These are phyloP conservation scores for Talaromyces stipitatus DNA, from an alignment of 495 filamentous ascomycete species.

Conservation along the genomic window DNA sequence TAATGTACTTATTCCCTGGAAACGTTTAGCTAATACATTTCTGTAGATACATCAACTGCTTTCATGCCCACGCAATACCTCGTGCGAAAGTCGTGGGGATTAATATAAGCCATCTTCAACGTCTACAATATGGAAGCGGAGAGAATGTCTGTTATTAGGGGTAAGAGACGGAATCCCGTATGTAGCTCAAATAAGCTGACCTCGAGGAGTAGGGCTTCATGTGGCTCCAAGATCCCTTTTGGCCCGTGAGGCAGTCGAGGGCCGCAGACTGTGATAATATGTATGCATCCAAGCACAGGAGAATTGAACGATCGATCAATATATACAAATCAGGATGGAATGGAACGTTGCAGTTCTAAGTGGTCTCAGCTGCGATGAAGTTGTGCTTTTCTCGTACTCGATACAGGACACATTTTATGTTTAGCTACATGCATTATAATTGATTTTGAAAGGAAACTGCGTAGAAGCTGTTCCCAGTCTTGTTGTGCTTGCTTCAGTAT, in stretches of 20 bases:
- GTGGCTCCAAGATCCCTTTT: background rate
- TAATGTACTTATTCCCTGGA: slow-evolving; percentile 9
- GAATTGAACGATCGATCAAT: background rate
- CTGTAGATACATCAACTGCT: slow-evolving; percentile 1
- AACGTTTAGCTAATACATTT: slow-evolving; percentile 10
- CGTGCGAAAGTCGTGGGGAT: background rate
- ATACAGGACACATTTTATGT: background rate
- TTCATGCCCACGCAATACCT: background rate
- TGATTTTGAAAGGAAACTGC: background rate
- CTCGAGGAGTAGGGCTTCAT: background rate
- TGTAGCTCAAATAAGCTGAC: background rate
- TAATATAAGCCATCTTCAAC: background rate
- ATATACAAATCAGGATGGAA: background rate
- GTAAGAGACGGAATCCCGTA: background rate
- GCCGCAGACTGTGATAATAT: background rate
- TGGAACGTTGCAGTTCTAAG: background rate
- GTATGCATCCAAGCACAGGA: background rate
- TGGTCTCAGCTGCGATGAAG: background rate
- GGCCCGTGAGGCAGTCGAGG: background rate
- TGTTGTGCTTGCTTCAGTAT: background rate
- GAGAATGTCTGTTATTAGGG: background rate
- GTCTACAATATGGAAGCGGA: background rate
- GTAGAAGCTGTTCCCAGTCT: background rate
- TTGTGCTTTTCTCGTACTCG: background rate
- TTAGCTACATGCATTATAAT: background rate